Base-by-base conservation (phyloP, 805 yeast species). In the Sugiyamaella marilandica region DNA sequence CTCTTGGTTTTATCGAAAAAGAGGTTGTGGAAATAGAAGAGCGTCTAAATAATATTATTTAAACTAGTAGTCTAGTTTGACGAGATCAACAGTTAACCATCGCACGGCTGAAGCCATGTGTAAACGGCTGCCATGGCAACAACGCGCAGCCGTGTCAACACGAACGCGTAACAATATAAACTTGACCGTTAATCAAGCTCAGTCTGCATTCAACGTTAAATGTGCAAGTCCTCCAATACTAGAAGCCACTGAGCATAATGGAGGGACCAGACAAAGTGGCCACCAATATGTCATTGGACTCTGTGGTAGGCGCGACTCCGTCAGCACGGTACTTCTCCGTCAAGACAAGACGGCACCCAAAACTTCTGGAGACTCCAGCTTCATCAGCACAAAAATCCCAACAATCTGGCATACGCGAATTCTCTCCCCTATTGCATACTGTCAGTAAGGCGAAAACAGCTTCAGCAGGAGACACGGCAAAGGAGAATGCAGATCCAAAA, bases 361-460 rank as follows among this genome's bases (percentile, higher is more conserved):
- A 46, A 18, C 45, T 52, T 14, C 19, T 52, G 32, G 26, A 39
- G 41, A 52, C 55, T 39, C 55, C 55, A n/a, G 14, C 41, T 14
- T 41, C 51, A 7, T 26, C 50, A 14, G 52, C 19, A 13, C 48
- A 43, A 18, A 43, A 49, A 11, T 18, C 29, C n/a, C 21, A n/a
- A 19, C 33, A 21, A 21, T 36, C 49, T 10, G 47, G 43, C 13
- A 52, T 24, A 2, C 54, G 51, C 10, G 59, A 56, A 34, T 56
- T 56, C 52, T 45, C 59, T 9, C 59, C 59, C 2, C 45, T 56
- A 41, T 35, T 56, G 41, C 52, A 51, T 34, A 56, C 59, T 4
- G 54, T 56, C 29, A 55, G 18, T 29, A 47, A 49, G 21, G 50
- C 47, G 13, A 39, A 37, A 10, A 9, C 32, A 19, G 21, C 13